Evolutionary conservation across 768 basidiomycete species (phyloP), one percentile per base, ranked within the genome.

Genomic region (Auriscalpium vulgare): DNA sequence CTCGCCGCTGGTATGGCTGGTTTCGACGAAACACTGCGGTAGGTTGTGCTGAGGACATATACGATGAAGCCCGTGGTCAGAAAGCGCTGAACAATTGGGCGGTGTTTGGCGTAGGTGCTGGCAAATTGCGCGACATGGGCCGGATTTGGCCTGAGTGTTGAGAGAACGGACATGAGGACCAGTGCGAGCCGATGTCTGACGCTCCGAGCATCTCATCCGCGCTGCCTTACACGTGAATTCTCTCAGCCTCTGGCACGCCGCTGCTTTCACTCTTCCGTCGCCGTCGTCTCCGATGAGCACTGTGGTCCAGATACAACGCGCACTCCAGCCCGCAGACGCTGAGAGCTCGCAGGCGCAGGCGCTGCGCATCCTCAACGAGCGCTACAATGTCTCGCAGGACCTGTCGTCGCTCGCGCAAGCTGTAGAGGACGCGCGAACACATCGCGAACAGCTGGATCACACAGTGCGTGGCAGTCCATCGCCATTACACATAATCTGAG

Each of bases 51-150:
- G 21, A 94, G 71, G 46, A 85, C 83, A 67, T 93, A 89, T 43
- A 84, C 52, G 8, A 88, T 79, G 65, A 93, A 92, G 8, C 78
- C 75, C 21, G 76, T 63, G 47, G 85, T 93, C 17, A 95, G 74
- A 34, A 78, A 59, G 44, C 83, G 81, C 68, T 95, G 92, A 49
- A 94, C 73, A 40, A 79, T 63, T 4, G 90, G 88, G 5, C 92
- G 75, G 66, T 91, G 82, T 1, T 67, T 54, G 4, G 78, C 65
- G 63, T 95, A 95, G n/a, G 67, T 55, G 52, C 74, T 75, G 38
- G 75, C 66, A 48, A 86, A 66, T 50, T 68, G 68, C 2, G 77
- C 66, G 34, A 83, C 59, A 11, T 68, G 74, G 47, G 75, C 70
- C 43, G 75, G 69, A 37, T 63, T 65, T 36, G 63, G 62, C 55